A percentile compares a stretch with the other conserved stretches of the same genome.
Conservation (phyloP, 164 flowering plant species). For the Stephania cephalantha region DNA sequence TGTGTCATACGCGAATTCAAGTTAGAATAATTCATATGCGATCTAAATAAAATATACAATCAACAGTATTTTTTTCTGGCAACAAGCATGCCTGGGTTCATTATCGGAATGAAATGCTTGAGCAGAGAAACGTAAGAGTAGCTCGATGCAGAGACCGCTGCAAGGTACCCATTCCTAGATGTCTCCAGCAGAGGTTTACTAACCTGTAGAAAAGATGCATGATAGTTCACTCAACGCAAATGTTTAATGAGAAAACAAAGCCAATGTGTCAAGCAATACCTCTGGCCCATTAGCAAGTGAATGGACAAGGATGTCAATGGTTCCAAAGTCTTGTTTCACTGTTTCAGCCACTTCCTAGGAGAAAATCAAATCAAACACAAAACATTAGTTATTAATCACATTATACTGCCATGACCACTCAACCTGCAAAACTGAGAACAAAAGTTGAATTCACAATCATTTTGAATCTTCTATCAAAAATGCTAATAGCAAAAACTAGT, state of each 20-base stretch:
- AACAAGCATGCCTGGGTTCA: conserved; percentile 75
- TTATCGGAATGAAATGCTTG: conserved; percentile 86
- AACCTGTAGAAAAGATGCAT: conserved; percentile 40
- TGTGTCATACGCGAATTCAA: conserved; percentile 23
- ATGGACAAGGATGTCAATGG: conserved; percentile 96
- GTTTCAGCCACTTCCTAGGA: conserved; percentile 82
- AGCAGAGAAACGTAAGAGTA: conserved; percentile 88
- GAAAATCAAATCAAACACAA: conserved; percentile 1
- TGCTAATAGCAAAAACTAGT: too few relatives aligned
- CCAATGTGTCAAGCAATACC: conserved; percentile 33
- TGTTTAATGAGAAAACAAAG: background rate
- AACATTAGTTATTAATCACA: too few relatives aligned
- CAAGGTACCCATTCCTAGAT: conserved; percentile 90
- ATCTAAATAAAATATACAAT: conserved; percentile 1
- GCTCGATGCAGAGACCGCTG: conserved; percentile 94
- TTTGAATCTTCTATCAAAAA: too few relatives aligned
- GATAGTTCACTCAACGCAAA: background rate
- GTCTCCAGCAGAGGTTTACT: conserved; percentile 87
- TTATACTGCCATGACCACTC: too few relatives aligned
- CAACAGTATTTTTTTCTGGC: background rate
- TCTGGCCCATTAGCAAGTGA: conserved; percentile 99
- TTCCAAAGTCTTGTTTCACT: conserved; percentile 88
- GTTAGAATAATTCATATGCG: background rate
- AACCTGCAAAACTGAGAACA: too few relatives aligned
- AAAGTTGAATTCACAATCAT: too few relatives aligned